Base-by-base conservation (phyloP, 331 rosid genomes). In the Cydonia oblonga region DNA sequence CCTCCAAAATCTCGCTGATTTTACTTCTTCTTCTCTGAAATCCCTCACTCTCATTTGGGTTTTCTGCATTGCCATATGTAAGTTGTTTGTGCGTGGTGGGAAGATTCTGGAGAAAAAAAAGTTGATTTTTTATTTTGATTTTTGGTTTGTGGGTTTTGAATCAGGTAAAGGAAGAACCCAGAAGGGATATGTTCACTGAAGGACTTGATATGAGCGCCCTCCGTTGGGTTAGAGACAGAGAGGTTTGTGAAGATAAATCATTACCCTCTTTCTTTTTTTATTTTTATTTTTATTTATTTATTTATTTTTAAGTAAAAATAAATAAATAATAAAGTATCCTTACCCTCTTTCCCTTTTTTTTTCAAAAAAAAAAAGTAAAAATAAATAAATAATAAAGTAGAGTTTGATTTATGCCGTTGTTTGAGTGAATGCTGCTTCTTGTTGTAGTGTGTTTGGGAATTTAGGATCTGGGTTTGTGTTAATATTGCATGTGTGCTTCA, bases 141-240 rank as follows among this genome's bases (percentile, higher is more conserved):
- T 67, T 69, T 16, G 1, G 13, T 38, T 38, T 38, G 42, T 38
- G 42, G 42, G 42, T 38, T 38, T 38, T 38, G 42, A 38, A 9
- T 38, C 42, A 38, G 88, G 90, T 75, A 58, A 78, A 78, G 72
- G 30, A 46, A 75, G 18, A 26, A 18, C 54, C 29, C 30, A 22
- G 69, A 57, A 40, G 73, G 52, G 7, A 16, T 7, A 91, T 93
- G 98, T 91, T 93, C 78, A 91, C 98, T 4, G 83, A 91, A 79
- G 96, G 98, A 10, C 96, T 89, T 18, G 98, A 93, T 80, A 86
- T 63, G 49, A 89, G 85, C 67, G 96, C 92, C 51, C 84, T 91
- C 81, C 86, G 97, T 33, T 91, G 98, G 98, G 96, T 85, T 44
- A 79, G 83, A 84, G 96, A 93, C 35, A 79, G 83, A 84, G 96